Base-by-base conservation (phyloP, 2,329 filamentous ascomycete genomes). In the Neophaeococcomyces mojaviensis region DNA sequence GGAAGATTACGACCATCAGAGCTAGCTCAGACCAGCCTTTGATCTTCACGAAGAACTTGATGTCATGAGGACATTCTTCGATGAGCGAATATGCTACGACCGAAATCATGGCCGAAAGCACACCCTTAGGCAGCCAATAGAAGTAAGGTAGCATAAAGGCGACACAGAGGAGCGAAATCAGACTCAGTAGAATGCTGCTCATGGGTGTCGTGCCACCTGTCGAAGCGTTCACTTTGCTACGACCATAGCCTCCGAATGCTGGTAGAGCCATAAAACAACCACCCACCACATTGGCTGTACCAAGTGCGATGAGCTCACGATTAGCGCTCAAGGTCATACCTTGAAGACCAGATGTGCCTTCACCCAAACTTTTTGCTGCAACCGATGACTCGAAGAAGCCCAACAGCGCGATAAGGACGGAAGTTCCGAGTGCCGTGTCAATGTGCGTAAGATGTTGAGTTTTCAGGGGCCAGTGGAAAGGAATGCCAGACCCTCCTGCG, bases 381-480 rank as follows among this genome's bases (percentile, higher is more conserved):
- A 98, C 88, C 0, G 88, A 95, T 2, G 88, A 95, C 65, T 98
- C 92, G 58, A 98, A 98, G 67, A 98, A 98, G n/a, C 92, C 92
- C 0, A 98, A 80, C 19, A 98, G 74, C 1, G 89, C 88, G 53
- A 98, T 95, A 44, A 97, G 74, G 59, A 98, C 95, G 0, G 88
- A 85, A 0, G 92, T 97, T 42, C 86, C 83, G 76, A 97, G 84
- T 31, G 88, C 85, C 51, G 88, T 84, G 18, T 85, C 82, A 44
- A 94, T 86, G 61, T 96, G 84, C 19, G 79, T 76, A 72, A 97
- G 81, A 56, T 94, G 79, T 4, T 78, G 73, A 2, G 78, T 68
- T 53, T 82, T 79, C 59, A 96, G 92, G 0, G 92, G 90, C 76
- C 89, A 96, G 50, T 85, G 81, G 55, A 96, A 88, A 2, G 79